Percentiles rank a stretch among this genome's conserved stretches.
Conservation (phyloP, 805 yeast species). For the Monosporozyma aerobia region DNA sequence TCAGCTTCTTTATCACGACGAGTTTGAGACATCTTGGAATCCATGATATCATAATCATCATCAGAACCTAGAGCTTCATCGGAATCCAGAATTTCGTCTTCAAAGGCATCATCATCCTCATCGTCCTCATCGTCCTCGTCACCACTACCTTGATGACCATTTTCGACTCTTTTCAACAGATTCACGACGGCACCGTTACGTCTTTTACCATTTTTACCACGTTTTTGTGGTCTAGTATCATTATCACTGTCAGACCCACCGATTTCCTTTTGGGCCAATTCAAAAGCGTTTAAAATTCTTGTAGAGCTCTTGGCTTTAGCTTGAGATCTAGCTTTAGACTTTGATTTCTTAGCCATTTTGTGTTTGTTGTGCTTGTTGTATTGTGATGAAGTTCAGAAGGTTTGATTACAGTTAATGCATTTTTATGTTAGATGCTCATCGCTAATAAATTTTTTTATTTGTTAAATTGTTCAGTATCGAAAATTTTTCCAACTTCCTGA, state of each 20-base stretch:
- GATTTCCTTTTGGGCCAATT: slow-evolving; percentile 38
- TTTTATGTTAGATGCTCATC: slow-evolving; percentile 3
- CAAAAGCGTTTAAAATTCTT: slow-evolving; percentile 43
- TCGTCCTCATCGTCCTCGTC: slow-evolving; percentile 23
- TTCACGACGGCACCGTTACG: slow-evolving; percentile 33
- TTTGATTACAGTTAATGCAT: not conserved
- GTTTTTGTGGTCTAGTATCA: slow-evolving; percentile 23
- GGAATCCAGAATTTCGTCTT: slow-evolving; percentile 66
- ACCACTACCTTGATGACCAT: slow-evolving; percentile 9
- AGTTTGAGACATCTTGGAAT: slow-evolving; percentile 61
- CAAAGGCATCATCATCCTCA: slow-evolving; percentile 31
- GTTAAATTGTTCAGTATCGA: not conserved
- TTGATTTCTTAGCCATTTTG: slow-evolving; percentile 20
- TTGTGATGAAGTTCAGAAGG: not conserved
- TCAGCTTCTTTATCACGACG: slow-evolving; percentile 44
- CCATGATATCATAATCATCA: slow-evolving; percentile 56
- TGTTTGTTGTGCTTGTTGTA: not conserved
- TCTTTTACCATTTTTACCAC: slow-evolving; percentile 11
- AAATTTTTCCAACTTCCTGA: not conserved
- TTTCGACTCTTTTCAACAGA: slow-evolving; percentile 22
- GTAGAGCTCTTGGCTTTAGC: slow-evolving; percentile 23
- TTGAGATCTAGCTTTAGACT: slow-evolving; percentile 21
- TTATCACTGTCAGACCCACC: slow-evolving; percentile 25
- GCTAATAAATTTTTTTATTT: slow-evolving; percentile 1
- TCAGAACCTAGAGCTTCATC: slow-evolving; percentile 86